These are phyloP conservation scores for Paramecium primaurelia DNA, from an alignment of 73 alveolate species.

Conservation along the genomic window DNA sequence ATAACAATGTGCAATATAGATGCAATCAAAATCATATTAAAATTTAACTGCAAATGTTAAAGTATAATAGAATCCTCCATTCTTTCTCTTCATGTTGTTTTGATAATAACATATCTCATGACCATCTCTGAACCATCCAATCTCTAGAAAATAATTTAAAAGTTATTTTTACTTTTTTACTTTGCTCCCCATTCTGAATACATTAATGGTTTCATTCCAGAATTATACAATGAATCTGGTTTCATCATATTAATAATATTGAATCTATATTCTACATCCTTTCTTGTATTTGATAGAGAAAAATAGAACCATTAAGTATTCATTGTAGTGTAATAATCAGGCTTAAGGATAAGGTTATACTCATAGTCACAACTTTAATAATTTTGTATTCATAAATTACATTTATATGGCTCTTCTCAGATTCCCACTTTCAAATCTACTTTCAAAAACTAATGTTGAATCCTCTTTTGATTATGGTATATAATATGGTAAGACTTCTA, in stretches of 20 bases:
- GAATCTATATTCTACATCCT: conserved; percentile 92
- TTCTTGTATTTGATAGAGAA: conserved; percentile 92
- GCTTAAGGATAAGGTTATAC: conserved; percentile 95
- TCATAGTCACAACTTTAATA: conserved; percentile 77
- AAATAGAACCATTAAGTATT: conserved; percentile 99
- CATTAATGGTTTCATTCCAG: conserved; percentile 94
- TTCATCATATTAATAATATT: conserved; percentile 98
- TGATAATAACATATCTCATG: conserved; percentile 84
- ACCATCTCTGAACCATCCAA: conserved; percentile 94
- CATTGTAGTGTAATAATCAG: conserved; percentile 99
- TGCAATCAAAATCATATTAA: conserved; percentile 94
- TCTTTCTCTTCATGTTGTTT: conserved; percentile 87
- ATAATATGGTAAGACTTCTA: conserved; percentile 71
- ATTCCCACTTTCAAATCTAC: conserved; percentile 99
- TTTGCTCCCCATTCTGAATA: conserved; percentile 81
- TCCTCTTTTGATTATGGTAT: conserved; percentile 73
- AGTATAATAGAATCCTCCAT: conserved; percentile 93
- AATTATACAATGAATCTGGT: conserved; percentile 94
- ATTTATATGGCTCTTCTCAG: conserved; percentile 88
- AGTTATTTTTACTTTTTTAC: conserved; percentile 62
- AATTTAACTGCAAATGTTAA: conserved; percentile 93
- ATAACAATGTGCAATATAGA: conserved; percentile 97
- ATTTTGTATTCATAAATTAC: background rate
- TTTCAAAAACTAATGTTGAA: conserved; percentile 93
- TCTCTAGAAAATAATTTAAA: conserved; percentile 21